Conservation (phyloP, 108 stramenopile genomes). For the Pseudonitzschia delicatissima region DNA sequence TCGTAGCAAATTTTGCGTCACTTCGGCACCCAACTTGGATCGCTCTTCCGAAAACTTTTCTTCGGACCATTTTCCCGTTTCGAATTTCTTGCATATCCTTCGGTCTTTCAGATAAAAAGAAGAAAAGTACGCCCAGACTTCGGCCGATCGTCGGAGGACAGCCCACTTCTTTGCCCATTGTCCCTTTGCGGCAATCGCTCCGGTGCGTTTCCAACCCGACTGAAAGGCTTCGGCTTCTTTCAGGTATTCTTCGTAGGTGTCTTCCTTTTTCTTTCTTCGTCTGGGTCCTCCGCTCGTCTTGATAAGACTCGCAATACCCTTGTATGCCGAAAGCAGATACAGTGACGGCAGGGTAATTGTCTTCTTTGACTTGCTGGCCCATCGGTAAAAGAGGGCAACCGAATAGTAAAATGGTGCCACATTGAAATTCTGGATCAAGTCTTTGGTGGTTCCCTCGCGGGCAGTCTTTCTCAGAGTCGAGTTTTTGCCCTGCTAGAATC, state of each 20-base stretch:
- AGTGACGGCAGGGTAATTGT: conserved; percentile 30
- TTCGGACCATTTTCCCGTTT: conserved; percentile 71
- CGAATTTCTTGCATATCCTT: conserved; percentile 64
- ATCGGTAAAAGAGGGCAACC: conserved; percentile 65
- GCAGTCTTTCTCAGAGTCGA: conserved; percentile 44
- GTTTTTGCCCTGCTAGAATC: conserved; percentile 44
- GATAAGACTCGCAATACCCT: conserved; percentile 52
- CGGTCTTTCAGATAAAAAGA: conserved; percentile 84
- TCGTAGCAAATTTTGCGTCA: conserved; percentile 89
- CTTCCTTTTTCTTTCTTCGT: conserved; percentile 17
- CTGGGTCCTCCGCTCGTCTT: conserved; percentile 27
- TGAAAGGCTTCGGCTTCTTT: conserved; percentile 76
- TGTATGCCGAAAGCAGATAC: conserved; percentile 34
- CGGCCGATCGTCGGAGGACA: conserved; percentile 75
- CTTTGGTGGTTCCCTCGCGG: conserved; percentile 47
- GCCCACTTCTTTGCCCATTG: conserved; percentile 67
- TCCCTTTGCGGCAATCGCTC: conserved; percentile 83
- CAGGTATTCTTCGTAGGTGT: conserved; percentile 48
- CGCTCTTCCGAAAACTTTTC: conserved; percentile 68
- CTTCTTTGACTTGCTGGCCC: conserved; percentile 57
- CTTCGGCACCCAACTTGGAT: conserved; percentile 70
- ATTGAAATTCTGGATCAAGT: conserved; percentile 75
- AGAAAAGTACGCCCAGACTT: conserved; percentile 89
- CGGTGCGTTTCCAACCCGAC: conserved; percentile 83
- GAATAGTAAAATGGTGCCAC: conserved; percentile 87